Conservation (phyloP, 1,139 yeast species). For the Wickerhamomyces sp. region DNA sequence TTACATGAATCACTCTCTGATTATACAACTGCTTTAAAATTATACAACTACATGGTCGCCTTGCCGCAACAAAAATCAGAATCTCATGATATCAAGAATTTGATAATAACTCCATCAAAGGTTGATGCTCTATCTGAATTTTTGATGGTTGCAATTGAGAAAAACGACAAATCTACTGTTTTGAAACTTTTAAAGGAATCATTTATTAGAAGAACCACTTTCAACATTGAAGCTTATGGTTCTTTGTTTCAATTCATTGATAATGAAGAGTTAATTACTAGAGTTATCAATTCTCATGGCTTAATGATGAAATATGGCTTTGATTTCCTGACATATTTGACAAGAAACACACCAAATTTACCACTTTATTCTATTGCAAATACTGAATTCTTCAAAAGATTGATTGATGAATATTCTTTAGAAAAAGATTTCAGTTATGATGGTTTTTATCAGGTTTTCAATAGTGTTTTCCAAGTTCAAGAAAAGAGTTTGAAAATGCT, state of each 20-base stretch:
- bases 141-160: conserved; percentile 27
- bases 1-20: conserved; percentile 28
- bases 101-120: conserved; percentile 16
- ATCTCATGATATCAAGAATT: conserved; percentile 3
- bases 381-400: conserved; percentile 27
- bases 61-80: conserved; percentile 15
- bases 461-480: conserved; percentile 9
- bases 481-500: conserved; percentile 14
- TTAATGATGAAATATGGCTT: conserved; percentile 14
- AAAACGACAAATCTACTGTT: conserved; percentile 28
- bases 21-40: conserved; percentile 22
- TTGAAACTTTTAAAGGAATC: conserved; percentile 35
- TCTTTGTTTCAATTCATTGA: conserved; percentile 28
- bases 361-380: conserved; percentile 20
- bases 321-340: conserved; percentile 24
- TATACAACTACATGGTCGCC: conserved; percentile 32
- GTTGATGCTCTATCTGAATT: conserved; percentile 17
- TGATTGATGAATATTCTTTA: conserved; percentile 19
- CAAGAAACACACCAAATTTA: conserved; percentile 13
- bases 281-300: conserved; percentile 31
- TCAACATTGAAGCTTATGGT: conserved; percentile 29
- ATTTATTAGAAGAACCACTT: conserved; percentile 27
- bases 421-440: conserved; percentile 16
- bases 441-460: conserved; percentile 22
- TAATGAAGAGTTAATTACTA: conserved; percentile 27